Evolutionary conservation across 2,329 filamentous ascomycete genomes (phyloP).

Genomic region (Diplodia seriata): DNA sequence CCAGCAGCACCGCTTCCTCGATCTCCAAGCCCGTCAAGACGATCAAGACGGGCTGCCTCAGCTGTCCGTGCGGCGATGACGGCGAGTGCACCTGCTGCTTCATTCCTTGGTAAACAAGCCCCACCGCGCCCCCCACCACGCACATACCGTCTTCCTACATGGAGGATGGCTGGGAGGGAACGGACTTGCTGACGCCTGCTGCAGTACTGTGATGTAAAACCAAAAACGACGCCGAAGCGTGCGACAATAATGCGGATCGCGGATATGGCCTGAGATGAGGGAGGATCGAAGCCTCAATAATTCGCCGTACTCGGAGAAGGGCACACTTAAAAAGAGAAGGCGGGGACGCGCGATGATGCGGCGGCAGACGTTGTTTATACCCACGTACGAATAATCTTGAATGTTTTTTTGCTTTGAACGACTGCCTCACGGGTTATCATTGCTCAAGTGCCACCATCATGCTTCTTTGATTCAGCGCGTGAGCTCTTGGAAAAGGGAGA

Average conservation of each 20-base stretch:
- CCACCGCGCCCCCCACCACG: slow-evolving; percentile 30
- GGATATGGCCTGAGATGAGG: not conserved
- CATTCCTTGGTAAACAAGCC: slow-evolving; percentile 26
- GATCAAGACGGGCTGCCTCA: slow-evolving; percentile 32
- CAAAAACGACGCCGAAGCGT: not conserved
- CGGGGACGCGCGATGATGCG: not conserved
- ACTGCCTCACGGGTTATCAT: not conserved
- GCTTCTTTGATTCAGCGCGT: too few species aligned
- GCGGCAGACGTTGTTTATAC: slow-evolving; percentile 12
- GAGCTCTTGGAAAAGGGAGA: not conserved
- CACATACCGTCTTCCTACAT: too few species aligned
- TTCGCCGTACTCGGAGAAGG: too few species aligned
- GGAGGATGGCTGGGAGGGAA: not conserved
- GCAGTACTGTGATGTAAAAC: slow-evolving; percentile 23
- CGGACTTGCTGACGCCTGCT: not conserved
- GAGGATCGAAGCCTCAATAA: not conserved
- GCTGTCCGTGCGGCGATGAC: slow-evolving; percentile 33
- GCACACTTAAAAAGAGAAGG: not conserved
- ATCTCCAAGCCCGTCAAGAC: slow-evolving; percentile 32
- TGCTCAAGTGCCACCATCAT: not conserved
- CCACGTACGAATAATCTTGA: slow-evolving; percentile 4
- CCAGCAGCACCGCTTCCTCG: slow-evolving; percentile 15
- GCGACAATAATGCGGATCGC: slow-evolving; percentile 7
- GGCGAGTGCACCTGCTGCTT: slow-evolving; percentile 33
- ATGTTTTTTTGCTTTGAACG: not conserved